Conservation (phyloP, 257 asterid genomes). For the Solanum ahanhuiri region DNA sequence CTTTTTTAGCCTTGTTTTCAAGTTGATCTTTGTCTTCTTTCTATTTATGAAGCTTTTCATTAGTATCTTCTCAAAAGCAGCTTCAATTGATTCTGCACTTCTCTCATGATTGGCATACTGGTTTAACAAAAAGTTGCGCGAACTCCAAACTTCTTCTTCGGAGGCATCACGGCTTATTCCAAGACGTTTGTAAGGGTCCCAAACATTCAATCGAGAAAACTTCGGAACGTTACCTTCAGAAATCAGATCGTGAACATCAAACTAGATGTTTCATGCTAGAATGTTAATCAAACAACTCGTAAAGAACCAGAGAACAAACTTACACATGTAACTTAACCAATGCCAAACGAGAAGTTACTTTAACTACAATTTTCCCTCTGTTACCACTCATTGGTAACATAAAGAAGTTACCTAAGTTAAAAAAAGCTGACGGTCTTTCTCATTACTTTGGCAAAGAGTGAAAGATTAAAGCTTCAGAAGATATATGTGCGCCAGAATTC, state of each 20-base stretch:
- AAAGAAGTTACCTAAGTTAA: background rate
- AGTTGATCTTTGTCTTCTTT: conserved; percentile 87
- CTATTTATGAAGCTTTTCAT: conserved; percentile 72
- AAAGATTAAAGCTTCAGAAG: background rate
- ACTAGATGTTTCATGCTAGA: background rate
- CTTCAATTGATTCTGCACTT: conserved; percentile 78
- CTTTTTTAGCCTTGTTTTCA: conserved; percentile 75
- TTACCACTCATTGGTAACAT: background rate
- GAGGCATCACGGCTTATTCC: conserved; percentile 78
- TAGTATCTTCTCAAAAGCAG: conserved; percentile 83
- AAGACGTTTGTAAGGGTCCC: conserved; percentile 92
- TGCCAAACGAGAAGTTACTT: background rate
- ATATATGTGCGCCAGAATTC: background rate
- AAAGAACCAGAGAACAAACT: background rate
- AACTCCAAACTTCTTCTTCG: conserved; percentile 93
- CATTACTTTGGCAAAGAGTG: background rate
- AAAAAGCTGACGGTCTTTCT: background rate
- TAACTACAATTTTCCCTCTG: background rate
- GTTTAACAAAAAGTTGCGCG: conserved; percentile 71
- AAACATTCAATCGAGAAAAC: conserved; percentile 58
- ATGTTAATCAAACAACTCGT: background rate
- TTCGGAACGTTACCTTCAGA: conserved; percentile 41
- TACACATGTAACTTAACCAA: background rate
- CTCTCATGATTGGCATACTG: conserved; percentile 75
- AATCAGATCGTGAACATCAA: background rate